These are phyloP conservation scores for Phytopythium delawarense DNA, from an alignment of 352 stramenopile species.

Conservation along the genomic window DNA sequence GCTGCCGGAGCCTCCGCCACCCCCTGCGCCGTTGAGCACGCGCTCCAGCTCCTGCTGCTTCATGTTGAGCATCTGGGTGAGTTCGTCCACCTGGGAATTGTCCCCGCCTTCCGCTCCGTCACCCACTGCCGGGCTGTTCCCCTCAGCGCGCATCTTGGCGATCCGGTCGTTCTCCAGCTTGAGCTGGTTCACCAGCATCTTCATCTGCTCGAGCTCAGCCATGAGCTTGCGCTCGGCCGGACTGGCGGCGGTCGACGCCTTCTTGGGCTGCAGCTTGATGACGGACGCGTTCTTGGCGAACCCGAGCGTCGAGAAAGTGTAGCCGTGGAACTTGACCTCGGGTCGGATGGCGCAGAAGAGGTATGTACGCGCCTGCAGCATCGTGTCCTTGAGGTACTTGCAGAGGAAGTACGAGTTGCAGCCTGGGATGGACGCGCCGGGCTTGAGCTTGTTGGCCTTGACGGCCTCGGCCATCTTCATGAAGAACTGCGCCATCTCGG, in stretches of 20 bases:
- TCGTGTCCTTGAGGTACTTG: conserved; percentile 96
- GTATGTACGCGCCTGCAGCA: conserved; percentile 92
- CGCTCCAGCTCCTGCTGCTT: conserved; percentile 75
- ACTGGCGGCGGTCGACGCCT: conserved; percentile 86
- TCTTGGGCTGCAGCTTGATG: conserved; percentile 95
- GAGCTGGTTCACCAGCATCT: conserved; percentile 77
- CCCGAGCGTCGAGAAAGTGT: conserved; percentile 93
- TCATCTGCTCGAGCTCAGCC: conserved; percentile 93
- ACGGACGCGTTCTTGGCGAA: conserved; percentile 94
- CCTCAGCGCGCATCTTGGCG: conserved; percentile 34
- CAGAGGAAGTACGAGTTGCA: conserved; percentile 95
- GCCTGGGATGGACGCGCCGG: conserved; percentile 89
- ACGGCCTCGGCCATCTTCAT: conserved; percentile 96
- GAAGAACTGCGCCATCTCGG: conserved; percentile 96
- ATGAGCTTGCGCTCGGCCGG: conserved; percentile 92
- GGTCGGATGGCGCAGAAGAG: conserved; percentile 93
- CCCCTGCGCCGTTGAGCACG: conserved; percentile 46
- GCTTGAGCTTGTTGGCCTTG: conserved; percentile 94
- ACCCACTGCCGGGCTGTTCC: conserved; percentile 2
- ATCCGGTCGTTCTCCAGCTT: conserved; percentile 84
- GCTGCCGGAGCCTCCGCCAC: conserved; percentile 6
- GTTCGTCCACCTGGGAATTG: conserved; percentile 39
- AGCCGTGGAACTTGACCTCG: conserved; percentile 91
- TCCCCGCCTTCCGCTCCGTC: conserved; percentile 27
- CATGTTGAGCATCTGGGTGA: conserved; percentile 56